Base-by-base conservation (phyloP, 441 rosid species). In the Melastoma candidum region DNA sequence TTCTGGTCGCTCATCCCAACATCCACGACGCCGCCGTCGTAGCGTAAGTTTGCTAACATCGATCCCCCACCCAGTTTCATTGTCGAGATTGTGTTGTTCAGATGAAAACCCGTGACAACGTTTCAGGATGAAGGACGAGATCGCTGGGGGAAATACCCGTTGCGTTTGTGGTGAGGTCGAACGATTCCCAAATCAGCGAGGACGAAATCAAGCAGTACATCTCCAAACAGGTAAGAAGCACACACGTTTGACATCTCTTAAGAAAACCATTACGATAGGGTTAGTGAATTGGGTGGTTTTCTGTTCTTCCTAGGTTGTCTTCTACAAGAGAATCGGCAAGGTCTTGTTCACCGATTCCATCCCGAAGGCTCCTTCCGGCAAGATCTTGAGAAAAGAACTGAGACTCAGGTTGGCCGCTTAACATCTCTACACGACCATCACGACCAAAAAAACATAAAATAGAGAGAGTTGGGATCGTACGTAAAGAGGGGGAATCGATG, bases 11-110 rank as follows among this genome's bases (percentile, higher is more conserved):
- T 26, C 86, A 89, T 68, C 76, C 75, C 0, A 52, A 61, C 55
- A 82, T 89, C 58, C 69, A 82, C 0, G 97, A 89, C 26, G 94
- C 84, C 10, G 94, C 93, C 0, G 95, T 89, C 6, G 90, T 86
- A 14, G 78, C 87, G 97, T 89, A 74, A 72, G 89, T 53, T 39
- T 8, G 3, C 1, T 9, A 36, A 2, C 8, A 17, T 17, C 22
- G 22, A 17, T 17, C 22, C 22, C 22, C 22, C 22, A 17, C 22
- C 22, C 22, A 17, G 22, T 17, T 17, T 17, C 22, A 17, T 17
- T 17, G 22, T 17, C 22, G 22, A 17, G 22, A 17, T 17, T 17
- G 22, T 17, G 22, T 17, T 17, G 22, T 17, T 17, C 22, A 17
- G 22, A 17, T 17, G 22, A 17, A 17, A 17, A 17, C 22, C 22